Base-by-base conservation (phyloP, 1,284 basidiomycete species). In the Ustilago trichophora region DNA sequence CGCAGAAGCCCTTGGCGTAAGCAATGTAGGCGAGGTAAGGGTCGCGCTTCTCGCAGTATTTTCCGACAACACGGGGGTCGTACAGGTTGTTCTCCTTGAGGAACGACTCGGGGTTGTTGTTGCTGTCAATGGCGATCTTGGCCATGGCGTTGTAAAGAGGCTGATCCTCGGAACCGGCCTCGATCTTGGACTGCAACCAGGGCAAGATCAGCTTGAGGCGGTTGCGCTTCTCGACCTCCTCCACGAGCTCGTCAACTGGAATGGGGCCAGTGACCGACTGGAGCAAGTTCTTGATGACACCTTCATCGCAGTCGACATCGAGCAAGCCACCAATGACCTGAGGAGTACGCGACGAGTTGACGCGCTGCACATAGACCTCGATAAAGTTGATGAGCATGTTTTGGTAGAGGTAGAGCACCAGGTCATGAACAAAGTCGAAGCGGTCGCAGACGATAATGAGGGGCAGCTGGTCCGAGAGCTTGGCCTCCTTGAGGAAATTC, bases 371-470 rank as follows among this genome's bases (percentile, higher is more conserved):
- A 83, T 99, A 99, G 24, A 98, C 93, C 84, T 98, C 96, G 83
- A 98, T 99, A 84, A 96, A 97, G 84, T 93, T 93, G 68, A 89
- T 91, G 54, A 98, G 87, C 50, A 92, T 92, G 82, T 98, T 98
- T 84, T 98, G 96, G 84, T 98, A 98, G 26, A 99, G 88, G 84
- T 98, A 99, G 29, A 99, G 88, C 31, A 99, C 95, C 55, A 99
- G 88, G 80, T 99, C 96, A 83, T 99, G 96, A 10, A 99, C 96
- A 81, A 98, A 98, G 86, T 98, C 94, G 86, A 98, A 99, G 32
- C 96, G 93, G 83, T 99, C 96, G 87, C 96, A 98, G 77, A 99
- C 96, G 72, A 99, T 98, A 85, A 98, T 99, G 77, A 99, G 89
- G 12, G 96, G 96, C 31, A 99, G 88, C 83, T 98, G 96, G 83